Evolutionary conservation across 2,329 filamentous ascomycete species (phyloP), one percentile per base, ranked within the genome.

Genomic region (Raffaelea arxii): DNA sequence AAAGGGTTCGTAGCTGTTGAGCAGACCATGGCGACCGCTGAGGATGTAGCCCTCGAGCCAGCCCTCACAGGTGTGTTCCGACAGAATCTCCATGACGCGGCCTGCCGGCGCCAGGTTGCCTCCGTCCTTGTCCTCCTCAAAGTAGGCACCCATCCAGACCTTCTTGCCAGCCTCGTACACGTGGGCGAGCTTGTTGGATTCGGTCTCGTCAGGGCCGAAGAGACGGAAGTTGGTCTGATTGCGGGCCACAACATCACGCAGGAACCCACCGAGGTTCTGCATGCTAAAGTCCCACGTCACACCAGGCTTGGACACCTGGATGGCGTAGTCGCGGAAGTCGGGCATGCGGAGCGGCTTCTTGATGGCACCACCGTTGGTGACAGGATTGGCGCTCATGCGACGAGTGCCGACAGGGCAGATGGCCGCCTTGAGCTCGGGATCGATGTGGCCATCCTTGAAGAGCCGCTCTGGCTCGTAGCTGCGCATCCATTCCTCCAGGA

Each of bases 1-100:
- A 59, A 90, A 90, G 0, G 84, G 83, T 62, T 90, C 85, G 65
- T 90, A 90, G 59, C 80, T 84, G 72, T 88, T 89, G 49, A 90
- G 74, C 49, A 90, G 61, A 12, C 85, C 84, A 53, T 89, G 84
- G 5, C 85, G 75, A 24, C 85, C 85, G 46, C 78, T 86, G 3
- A 90, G 71, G 37, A 86, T 65, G 59, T 89, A 90, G 3, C 85
- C 85, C 66, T 90, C 84, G 16, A 90, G 70, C 84, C 84, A 90
- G 23, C 83, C 85, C 62, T 90, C 84, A 50, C 77, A 78, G 16
- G 83, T 89, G 59, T 90, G 85, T 62, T 90, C 85, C 18, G 80
- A 85, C n/a, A 90, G 74, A 61, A 89, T 89, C 62, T 90, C 85
- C 82, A 90, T 89, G 30, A 89, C 84, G 24, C 84, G 75, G 16